Conservation (phyloP, 768 basidiomycete species). For the Rhodosporidiobolus odoratus region DNA sequence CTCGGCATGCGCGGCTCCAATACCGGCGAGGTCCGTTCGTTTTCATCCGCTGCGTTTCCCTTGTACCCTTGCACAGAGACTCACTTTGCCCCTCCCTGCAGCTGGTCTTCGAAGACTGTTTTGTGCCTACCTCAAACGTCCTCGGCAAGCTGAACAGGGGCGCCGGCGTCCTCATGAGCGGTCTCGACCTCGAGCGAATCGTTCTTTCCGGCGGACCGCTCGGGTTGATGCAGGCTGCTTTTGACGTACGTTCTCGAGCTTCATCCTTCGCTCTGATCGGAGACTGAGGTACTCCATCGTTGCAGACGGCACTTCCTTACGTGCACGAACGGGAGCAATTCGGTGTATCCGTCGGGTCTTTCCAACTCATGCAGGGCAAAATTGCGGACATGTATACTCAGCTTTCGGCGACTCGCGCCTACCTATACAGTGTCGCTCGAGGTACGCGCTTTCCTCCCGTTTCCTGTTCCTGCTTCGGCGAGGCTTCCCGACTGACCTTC, state of each 20-base stretch:
- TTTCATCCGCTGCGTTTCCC: neutral
- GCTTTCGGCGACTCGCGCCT: slow-evolving; percentile 76
- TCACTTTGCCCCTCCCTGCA: neutral
- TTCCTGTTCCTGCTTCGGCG: neutral
- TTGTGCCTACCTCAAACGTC: slow-evolving; percentile 75
- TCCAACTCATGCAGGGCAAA: slow-evolving; percentile 92
- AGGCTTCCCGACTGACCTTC: neutral
- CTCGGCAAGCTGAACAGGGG: slow-evolving; percentile 75
- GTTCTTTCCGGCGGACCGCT: slow-evolving; percentile 88
- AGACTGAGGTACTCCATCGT: neutral
- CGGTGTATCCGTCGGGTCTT: slow-evolving; percentile 75
- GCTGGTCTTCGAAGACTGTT: slow-evolving; percentile 68
- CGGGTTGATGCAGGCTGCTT: slow-evolving; percentile 93
- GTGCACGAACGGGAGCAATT: slow-evolving; percentile 93
- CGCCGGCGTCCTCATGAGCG: slow-evolving; percentile 85
- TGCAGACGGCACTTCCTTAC: slow-evolving; percentile 44
- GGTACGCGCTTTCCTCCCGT: slow-evolving; percentile 48
- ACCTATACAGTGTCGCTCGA: slow-evolving; percentile 86
- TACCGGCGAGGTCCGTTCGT: slow-evolving; percentile 73
- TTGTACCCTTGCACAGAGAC: neutral
- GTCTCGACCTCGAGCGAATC: slow-evolving; percentile 81
- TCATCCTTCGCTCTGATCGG: slow-evolving; percentile 39
- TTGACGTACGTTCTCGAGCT: slow-evolving; percentile 55
- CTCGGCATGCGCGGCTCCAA: slow-evolving; percentile 95
- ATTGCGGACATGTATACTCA: slow-evolving; percentile 56